Percentiles rank a stretch among this genome's conserved stretches.
Evolutionary conservation across 805 yeast species (phyloP).

Genomic region (Sugiyamaella americana): DNA sequence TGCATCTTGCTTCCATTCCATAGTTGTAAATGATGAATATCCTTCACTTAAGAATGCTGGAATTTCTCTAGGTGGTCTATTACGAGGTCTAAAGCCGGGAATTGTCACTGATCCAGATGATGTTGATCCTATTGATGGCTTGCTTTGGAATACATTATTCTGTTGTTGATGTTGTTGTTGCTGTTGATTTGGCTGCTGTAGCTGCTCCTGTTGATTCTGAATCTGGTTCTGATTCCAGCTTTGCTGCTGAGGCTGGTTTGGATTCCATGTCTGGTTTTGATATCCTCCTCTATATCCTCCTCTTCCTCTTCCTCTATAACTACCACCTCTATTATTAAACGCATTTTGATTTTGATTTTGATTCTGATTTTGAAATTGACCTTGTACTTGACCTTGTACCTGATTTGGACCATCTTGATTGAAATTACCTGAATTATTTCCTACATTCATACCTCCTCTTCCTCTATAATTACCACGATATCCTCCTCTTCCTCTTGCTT

Average conservation of each 20-base stretch:
- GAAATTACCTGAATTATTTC: no score
- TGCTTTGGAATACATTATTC: background rate
- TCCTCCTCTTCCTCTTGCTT: no score
- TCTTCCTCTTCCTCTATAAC: background rate
- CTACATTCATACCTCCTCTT: no score
- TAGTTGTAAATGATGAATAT: conserved; percentile 3
- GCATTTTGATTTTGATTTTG: no score
- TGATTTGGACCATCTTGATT: no score
- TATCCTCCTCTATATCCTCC: background rate
- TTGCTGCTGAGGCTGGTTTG: no score
- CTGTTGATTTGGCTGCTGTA: conserved; percentile 27
- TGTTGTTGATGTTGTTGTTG: conserved; percentile 10
- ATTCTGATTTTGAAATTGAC: no score
- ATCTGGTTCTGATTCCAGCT: background rate
- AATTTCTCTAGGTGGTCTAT: background rate
- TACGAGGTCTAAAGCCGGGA: conserved; percentile 15
- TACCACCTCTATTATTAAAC: no score
- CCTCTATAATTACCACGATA: no score
- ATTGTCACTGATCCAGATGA: conserved; percentile 3
- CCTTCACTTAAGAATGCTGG: conserved; percentile 10
- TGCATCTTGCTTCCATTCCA: conserved; percentile 27
- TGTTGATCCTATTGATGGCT: background rate
- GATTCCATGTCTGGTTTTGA: no score
- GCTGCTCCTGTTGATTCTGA: conserved; percentile 21
- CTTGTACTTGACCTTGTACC: no score